Evolutionary conservation across 1,139 yeast species (phyloP), one percentile per base, ranked within the genome.

Genomic region (Yamadazyma jaroonii): DNA sequence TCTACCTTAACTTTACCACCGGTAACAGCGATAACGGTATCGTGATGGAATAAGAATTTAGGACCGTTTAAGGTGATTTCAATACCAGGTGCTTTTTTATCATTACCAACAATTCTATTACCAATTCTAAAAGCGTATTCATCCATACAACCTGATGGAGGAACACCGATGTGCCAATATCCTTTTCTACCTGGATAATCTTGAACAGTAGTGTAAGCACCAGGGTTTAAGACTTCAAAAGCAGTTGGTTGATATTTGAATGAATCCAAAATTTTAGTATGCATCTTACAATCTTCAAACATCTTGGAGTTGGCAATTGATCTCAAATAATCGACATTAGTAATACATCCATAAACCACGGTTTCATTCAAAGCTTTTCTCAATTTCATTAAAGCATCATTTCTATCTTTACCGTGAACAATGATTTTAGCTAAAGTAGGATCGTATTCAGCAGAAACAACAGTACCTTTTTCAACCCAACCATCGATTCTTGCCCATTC

Each of bases 81-180:
- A 56, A 92, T 73, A 31, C 95, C 96, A 9, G 97, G 96, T 11
- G 96, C 84, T 32, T 74, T 68, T 49, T 70, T 63, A 50, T 84
- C 77, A 61, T 92, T 90, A 43, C 97, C 97, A 37, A 92, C 97
- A 55, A 87, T 79, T 57, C 85, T 71, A 67, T 92, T 90, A 24
- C 96, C 96, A 45, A 88, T 59, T 56, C 96, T 76, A 68, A 89
- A 90, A 2, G 97, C 81, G 52, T 82, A 89, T 44, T 83, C 79
- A 63, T 92, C 97, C 97, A 92, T 92, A 46, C 97, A 96, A 33
- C 98, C 98, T 27, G 96, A 87, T 8, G 97, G 97, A 23, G 98
- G 98, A 39, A 92, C 97, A 59, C 98, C 98, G 50, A 84, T 66
- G 49, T 71, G 74, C 97, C 97, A 92, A 59, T 84, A 77, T 10